Evolutionary conservation across 257 asterid genomes (phyloP).

Genomic region (Solanum piurae): DNA sequence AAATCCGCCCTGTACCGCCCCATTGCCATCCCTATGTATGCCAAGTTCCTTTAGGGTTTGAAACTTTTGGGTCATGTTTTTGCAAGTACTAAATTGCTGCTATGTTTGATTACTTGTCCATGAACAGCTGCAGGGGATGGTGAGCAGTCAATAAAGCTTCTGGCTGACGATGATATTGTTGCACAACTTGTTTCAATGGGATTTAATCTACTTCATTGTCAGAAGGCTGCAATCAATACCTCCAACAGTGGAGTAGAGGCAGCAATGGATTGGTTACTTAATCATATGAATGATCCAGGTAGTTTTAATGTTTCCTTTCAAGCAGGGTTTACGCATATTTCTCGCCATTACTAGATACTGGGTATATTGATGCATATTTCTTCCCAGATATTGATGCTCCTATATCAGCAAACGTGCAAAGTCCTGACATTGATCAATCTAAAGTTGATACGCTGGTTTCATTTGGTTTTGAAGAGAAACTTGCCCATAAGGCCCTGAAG

Average conservation of each 20-base stretch:
- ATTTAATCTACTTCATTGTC: slow-evolving; percentile 69
- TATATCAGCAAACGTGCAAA: slow-evolving; percentile 30
- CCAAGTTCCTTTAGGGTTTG: neutral
- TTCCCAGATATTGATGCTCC: slow-evolving; percentile 69
- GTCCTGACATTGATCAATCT: slow-evolving; percentile 51
- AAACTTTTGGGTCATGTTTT: neutral
- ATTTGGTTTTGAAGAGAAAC: slow-evolving; percentile 81
- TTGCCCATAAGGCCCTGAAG: slow-evolving; percentile 70
- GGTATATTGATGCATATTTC: slow-evolving; percentile 3
- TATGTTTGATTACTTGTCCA: slow-evolving; percentile 2
- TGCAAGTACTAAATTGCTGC: neutral
- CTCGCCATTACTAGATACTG: neutral
- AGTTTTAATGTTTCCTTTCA: neutral
- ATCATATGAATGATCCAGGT: slow-evolving; percentile 90
- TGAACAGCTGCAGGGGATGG: slow-evolving; percentile 41
- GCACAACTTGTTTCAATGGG: slow-evolving; percentile 84
- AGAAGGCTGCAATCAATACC: slow-evolving; percentile 86
- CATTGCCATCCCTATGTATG: neutral
- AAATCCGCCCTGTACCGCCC: no score
- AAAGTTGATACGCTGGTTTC: slow-evolving; percentile 61
- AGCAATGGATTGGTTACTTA: slow-evolving; percentile 85
- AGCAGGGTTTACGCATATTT: neutral
- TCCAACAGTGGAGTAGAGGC: slow-evolving; percentile 70
- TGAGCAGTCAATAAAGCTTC: slow-evolving; percentile 10
- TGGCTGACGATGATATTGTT: slow-evolving; percentile 62